phyloP scores from a whole-genome alignment of 2,329 filamentous ascomycete species.

The Beauveria australis region DNA sequence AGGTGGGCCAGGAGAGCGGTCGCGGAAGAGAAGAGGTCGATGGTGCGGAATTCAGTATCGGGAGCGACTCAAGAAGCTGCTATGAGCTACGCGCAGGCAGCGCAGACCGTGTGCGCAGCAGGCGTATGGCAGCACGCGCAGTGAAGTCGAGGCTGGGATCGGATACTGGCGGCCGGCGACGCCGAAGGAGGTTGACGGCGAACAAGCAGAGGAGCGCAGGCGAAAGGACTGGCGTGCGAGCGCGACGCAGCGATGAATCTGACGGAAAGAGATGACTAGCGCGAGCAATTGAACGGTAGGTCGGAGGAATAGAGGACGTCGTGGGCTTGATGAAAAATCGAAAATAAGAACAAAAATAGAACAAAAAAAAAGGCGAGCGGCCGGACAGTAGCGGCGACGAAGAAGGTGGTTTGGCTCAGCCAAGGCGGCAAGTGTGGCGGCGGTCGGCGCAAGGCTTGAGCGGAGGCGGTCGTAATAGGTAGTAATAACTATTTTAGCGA shows the following conservation, averaged over 20 bases:
- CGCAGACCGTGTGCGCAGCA: neutral
- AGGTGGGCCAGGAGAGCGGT: neutral
- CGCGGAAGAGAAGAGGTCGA: neutral
- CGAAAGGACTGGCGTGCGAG: neutral
- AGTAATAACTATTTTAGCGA: neutral
- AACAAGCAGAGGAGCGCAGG: neutral
- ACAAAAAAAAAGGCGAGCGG: neutral
- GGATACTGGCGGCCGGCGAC: neutral
- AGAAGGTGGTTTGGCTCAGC: neutral
- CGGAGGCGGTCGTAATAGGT: neutral
- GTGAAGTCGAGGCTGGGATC: neutral
- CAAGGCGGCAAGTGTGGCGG: constrained; percentile 4
- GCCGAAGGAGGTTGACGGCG: neutral
- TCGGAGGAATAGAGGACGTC: neutral
- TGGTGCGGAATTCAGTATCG: neutral
- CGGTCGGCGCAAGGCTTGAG: constrained; percentile 8
- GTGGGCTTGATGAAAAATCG: neutral
- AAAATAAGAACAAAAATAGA: neutral
- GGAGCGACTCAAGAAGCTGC: neutral
- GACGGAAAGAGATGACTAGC: neutral
- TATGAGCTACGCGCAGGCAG: neutral
- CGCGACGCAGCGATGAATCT: neutral
- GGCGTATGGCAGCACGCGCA: neutral
- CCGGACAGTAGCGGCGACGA: constrained; percentile 2
- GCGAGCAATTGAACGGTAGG: neutral